Percentiles rank a stretch among this genome's conserved stretches.
Evolutionary conservation across 2,329 filamentous ascomycete genomes (phyloP).

Genomic region (Hysterium pulicare): DNA sequence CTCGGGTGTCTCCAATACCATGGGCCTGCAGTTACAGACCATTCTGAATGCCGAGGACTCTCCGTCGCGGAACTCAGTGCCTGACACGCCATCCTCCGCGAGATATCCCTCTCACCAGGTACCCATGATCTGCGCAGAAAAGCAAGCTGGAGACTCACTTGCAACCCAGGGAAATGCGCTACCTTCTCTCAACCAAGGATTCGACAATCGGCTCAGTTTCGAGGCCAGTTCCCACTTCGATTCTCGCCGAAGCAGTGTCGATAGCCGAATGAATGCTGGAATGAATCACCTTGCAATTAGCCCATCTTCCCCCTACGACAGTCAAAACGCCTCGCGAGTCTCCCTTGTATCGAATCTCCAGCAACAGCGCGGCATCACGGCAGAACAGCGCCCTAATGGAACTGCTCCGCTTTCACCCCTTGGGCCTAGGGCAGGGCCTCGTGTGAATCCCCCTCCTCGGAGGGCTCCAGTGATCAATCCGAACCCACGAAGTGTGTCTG

Average conservation of each 20-base stretch:
- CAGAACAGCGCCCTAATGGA: conserved; percentile 41
- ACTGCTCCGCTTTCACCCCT: conserved; percentile 46
- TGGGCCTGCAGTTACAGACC: conserved; percentile 49
- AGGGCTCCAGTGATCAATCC: conserved; percentile 75
- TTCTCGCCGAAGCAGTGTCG: conserved; percentile 72
- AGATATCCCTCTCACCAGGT: conserved; percentile 33
- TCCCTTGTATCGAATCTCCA: conserved; percentile 71
- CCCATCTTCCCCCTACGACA: conserved; percentile 67
- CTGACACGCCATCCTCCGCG: conserved; percentile 42
- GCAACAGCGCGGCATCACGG: conserved; percentile 52
- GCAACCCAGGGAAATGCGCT: conserved; percentile 38
- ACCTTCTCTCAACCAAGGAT: conserved; percentile 57
- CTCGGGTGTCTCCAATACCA: conserved; percentile 42
- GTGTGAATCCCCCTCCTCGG: conserved; percentile 42
- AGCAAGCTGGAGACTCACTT: conserved; percentile 37
- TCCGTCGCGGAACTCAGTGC: conserved; percentile 40
- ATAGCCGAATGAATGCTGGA: conserved; percentile 71
- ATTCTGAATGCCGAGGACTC: conserved; percentile 51
- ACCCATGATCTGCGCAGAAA: conserved; percentile 17
- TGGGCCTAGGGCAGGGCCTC: conserved; percentile 30
- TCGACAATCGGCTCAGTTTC: conserved; percentile 47
- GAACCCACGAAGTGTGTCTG: conserved; percentile 56
- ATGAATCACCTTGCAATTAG: conserved; percentile 68
- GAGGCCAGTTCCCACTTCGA: conserved; percentile 52
- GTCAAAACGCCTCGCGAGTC: conserved; percentile 71